Evolutionary conservation across 1,284 basidiomycete species (phyloP), one percentile per base, ranked within the genome.

Genomic region (Cystobasidium slooffiae): DNA sequence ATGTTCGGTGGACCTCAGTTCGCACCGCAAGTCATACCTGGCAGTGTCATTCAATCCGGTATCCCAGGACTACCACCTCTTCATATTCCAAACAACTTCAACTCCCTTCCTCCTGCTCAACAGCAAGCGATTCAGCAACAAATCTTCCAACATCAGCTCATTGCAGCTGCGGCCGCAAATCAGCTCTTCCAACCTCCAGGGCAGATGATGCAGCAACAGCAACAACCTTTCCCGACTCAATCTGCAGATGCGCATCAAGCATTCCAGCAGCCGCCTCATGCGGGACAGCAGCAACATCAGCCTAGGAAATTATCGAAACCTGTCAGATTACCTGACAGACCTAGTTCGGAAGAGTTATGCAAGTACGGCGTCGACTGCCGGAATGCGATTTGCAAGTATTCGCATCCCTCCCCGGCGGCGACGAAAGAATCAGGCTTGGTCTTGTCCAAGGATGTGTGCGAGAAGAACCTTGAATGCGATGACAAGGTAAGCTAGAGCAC

Each of bases 371-470:
- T 90, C 24, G 94, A 94, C 78, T 97, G 94, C 83, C 91, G 89
- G 65, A 95, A 96, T 82, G 86, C 91, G 0, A 85, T 89, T 65
- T 97, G 94, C 82, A 86, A 89, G 20, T 97, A 88, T 83, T 92
- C 91, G 10, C 94, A 97, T 82, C 93, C 94, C 3, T 93, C 91
- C 6, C 94, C 94, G 16, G 92, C 93, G 0, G 93, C 94, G 1
- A 94, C 94, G 39, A 85, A 88, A 14, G 92, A 95, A 83, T 92
- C 90, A 80, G 94, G 94, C n/a, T 87, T 97, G 77, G 94, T 97
- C 1, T 84, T 97, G 74, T 93, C 91, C 79, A 93, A 91, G 76
- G 94, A 96, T 76, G 86, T 91, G 22, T 97, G 94, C 81, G 90
- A 92, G 79, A 88, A 89, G 53, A 92, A 92, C 20, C 90, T 89